These are phyloP conservation scores for Rhodotorula graminis DNA, from an alignment of 768 basidiomycete species.

Conservation along the genomic window DNA sequence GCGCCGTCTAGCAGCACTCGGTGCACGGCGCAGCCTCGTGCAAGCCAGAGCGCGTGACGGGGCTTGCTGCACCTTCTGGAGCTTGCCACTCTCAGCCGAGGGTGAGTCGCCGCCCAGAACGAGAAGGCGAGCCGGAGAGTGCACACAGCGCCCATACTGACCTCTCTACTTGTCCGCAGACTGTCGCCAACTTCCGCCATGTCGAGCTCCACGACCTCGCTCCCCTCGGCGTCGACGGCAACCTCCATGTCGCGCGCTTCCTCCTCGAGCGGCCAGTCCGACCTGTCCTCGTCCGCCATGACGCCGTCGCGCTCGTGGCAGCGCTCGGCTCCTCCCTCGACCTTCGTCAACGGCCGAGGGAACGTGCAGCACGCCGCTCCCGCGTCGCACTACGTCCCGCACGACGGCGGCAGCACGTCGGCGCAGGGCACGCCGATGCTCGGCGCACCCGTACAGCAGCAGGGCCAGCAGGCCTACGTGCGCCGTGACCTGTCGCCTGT, in stretches of 20 bases:
- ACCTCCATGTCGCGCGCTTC: neutral
- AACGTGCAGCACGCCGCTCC: constrained; percentile 12
- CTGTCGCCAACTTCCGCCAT: too few species aligned
- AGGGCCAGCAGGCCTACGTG: constrained; percentile 22
- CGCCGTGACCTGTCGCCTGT: constrained; percentile 2
- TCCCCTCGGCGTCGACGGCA: neutral
- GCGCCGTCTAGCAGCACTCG: too few species aligned
- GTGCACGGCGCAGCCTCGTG: too few species aligned
- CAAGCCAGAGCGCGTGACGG: too few species aligned
- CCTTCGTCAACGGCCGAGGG: constrained; percentile 34
- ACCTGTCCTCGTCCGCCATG: neutral
- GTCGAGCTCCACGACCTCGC: neutral
- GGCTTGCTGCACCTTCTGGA: too few species aligned
- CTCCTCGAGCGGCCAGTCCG: neutral
- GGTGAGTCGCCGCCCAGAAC: too few species aligned
- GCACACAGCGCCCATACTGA: too few species aligned
- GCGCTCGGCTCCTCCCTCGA: constrained; percentile 7
- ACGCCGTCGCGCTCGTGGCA: constrained; percentile 25
- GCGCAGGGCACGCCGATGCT: neutral
- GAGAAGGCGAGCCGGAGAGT: too few species aligned
- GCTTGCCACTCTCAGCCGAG: too few species aligned
- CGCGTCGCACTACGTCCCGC: constrained; percentile 18
- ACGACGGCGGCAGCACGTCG: neutral
- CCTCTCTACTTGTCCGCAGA: too few species aligned
- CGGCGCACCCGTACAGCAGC: neutral